phyloP scores from a whole-genome alignment of 2,329 filamentous ascomycete species.

The Delphinella strobiligena region DNA sequence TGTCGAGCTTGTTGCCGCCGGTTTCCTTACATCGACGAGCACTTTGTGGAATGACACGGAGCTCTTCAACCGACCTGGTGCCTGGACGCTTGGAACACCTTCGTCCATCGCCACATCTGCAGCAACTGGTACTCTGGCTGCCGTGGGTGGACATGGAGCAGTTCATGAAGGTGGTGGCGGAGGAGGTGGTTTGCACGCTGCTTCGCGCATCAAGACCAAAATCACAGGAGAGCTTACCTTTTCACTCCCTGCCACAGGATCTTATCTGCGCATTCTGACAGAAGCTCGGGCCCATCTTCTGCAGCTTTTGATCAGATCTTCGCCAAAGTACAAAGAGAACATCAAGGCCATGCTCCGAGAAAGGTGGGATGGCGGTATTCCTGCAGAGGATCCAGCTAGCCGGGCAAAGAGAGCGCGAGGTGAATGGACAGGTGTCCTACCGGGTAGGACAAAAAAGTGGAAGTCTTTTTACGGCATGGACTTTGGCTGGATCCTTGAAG shows the following conservation, averaged over 20 bases:
- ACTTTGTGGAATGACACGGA: conserved; percentile 27
- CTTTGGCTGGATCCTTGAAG: conserved; percentile 60
- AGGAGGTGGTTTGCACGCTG: conserved; percentile 17
- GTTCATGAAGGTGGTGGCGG: conserved; percentile 53
- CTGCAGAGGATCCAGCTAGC: conserved; percentile 31
- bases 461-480: conserved; percentile 55
- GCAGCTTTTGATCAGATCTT: conserved; percentile 43
- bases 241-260: conserved; percentile 54
- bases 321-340: conserved; percentile 47
- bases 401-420: conserved; percentile 41
- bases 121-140: conserved; percentile 55
- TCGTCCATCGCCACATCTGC: conserved; percentile 49
- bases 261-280: conserved; percentile 53
- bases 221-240: conserved; percentile 33
- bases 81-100: conserved; percentile 26
- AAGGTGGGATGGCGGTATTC: conserved; percentile 58
- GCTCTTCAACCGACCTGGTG: conserved; percentile 24
- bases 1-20: conserved; percentile 49
- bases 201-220: conserved; percentile 1
- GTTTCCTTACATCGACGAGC: conserved; percentile 49
- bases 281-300: conserved; percentile 51
- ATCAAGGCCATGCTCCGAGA: conserved; percentile 51
- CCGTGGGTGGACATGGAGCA: conserved; percentile 56
- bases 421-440: conserved; percentile 45
- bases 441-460: conserved; percentile 57